Evolutionary conservation across 495 filamentous ascomycete species (phyloP).

Genomic region (Aspergillus panamensis): DNA sequence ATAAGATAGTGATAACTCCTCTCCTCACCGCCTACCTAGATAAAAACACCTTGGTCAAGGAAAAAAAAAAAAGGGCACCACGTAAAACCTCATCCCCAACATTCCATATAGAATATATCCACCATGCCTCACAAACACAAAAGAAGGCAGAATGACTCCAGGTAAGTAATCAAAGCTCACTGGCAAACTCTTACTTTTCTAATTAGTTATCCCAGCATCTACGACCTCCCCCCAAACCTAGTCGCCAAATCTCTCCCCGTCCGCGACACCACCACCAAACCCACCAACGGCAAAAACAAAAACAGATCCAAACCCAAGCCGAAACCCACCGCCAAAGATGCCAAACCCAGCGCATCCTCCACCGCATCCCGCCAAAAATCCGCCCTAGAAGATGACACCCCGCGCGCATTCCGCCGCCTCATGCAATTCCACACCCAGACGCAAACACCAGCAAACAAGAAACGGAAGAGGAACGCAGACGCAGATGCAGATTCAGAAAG

Average conservation of each 20-base stretch:
- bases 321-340: constrained; percentile 21
- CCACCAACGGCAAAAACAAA: constrained; percentile 26
- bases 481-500: constrained; percentile 14
- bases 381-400: constrained; percentile 68
- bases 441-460: constrained; percentile 59
- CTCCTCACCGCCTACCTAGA: no score
- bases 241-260: constrained; percentile 69
- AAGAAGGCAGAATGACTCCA: constrained; percentile 48
- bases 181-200: background rate
- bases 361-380: constrained; percentile 40
- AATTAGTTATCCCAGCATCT: constrained; percentile 37
- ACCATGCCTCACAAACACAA: constrained; percentile 88
- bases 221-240: constrained; percentile 70
- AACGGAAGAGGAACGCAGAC: constrained; percentile 34
- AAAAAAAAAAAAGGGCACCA: constrained; percentile 4
- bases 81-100: background rate
- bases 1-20: no score
- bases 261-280: constrained; percentile 32
- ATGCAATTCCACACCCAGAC: constrained; percentile 59
- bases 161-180: constrained; percentile 26
- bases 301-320: constrained; percentile 11
- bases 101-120: constrained; percentile 10
- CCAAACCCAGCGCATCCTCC: constrained; percentile 31
- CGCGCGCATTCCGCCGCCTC: constrained; percentile 76
- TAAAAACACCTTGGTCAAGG: background rate